Conservation (phyloP, 805 yeast genomes). For the Spencermartinsiella europaea region DNA sequence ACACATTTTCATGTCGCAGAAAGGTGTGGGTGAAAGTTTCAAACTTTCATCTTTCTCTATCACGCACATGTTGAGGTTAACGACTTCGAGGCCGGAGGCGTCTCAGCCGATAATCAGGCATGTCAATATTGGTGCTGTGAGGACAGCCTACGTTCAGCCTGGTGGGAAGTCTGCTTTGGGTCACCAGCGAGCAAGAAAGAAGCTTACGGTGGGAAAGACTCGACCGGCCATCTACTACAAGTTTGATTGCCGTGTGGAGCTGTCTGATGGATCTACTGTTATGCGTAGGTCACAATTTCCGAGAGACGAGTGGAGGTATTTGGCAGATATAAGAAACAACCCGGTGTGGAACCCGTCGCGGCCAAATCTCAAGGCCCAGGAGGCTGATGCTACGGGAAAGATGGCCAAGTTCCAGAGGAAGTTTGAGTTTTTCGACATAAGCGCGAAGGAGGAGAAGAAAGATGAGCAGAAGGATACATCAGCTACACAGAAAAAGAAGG, state of each 20-base stretch:
- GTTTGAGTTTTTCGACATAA: constrained; percentile 21
- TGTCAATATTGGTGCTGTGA: not conserved
- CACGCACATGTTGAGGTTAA: not conserved
- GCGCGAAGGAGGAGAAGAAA: constrained; percentile 25
- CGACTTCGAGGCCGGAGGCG: not conserved
- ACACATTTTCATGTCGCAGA: too few species aligned
- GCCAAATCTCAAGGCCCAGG: constrained; percentile 66
- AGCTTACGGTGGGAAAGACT: constrained; percentile 60
- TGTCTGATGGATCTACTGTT: constrained; percentile 90
- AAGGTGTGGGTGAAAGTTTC: too few species aligned
- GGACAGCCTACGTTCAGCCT: not conserved
- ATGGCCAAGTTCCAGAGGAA: constrained; percentile 39
- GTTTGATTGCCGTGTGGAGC: constrained; percentile 82
- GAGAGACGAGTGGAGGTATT: constrained; percentile 75
- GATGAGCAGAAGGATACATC: constrained; percentile 25
- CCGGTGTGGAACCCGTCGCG: constrained; percentile 87
- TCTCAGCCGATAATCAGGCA: not conserved
- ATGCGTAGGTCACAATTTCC: constrained; percentile 83
- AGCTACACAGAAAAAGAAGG: constrained; percentile 9
- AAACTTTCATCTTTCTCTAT: too few species aligned
- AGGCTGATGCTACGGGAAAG: constrained; percentile 81
- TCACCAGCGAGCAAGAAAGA: constrained; percentile 17
- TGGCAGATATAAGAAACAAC: constrained; percentile 82
- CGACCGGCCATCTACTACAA: constrained; percentile 91
- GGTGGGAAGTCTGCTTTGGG: not conserved